Conservation (phyloP, 257 asterid genomes). For the Jaltomata sinuosa region DNA sequence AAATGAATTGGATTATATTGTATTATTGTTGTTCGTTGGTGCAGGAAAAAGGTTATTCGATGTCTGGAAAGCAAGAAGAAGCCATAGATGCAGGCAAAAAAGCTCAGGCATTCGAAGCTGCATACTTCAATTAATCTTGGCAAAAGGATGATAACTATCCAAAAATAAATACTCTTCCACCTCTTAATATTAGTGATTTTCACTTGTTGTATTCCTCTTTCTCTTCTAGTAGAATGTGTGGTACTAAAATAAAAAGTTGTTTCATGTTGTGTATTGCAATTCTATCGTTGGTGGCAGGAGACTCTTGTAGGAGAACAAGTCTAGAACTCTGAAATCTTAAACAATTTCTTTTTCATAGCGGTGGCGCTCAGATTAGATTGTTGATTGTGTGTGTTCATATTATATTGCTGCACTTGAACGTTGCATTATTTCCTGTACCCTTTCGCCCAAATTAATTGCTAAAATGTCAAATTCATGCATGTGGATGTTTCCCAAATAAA, state of each 20-base stretch:
- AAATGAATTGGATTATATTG: not conserved
- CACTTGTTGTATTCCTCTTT: not conserved
- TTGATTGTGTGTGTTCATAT: no score
- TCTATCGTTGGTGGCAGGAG: not conserved
- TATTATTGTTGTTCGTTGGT: not conserved
- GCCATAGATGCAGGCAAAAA: slow-evolving; percentile 43
- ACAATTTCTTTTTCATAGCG: not conserved
- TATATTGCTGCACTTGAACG: no score
- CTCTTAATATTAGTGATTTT: not conserved
- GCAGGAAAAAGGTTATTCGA: slow-evolving; percentile 56
- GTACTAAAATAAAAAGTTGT: not conserved
- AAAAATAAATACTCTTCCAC: not conserved
- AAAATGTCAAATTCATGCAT: not conserved
- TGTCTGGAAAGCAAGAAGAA: slow-evolving; percentile 38
- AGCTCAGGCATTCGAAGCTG: slow-evolving; percentile 42
- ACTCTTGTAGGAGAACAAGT: not conserved
- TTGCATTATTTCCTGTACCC: not conserved
- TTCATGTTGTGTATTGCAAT: not conserved
- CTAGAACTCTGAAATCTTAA: not conserved
- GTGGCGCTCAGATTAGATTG: not conserved
- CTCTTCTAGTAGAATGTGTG: not conserved
- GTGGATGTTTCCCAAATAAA: not conserved
- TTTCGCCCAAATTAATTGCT: not conserved
- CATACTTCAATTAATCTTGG: slow-evolving; percentile 38
- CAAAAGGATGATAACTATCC: not conserved